A percentile compares a stretch with the other conserved stretches of the same genome.
Evolutionary conservation across 2,329 filamentous ascomycete genomes (phyloP).

Genomic region (Atkinsonella texensis): DNA sequence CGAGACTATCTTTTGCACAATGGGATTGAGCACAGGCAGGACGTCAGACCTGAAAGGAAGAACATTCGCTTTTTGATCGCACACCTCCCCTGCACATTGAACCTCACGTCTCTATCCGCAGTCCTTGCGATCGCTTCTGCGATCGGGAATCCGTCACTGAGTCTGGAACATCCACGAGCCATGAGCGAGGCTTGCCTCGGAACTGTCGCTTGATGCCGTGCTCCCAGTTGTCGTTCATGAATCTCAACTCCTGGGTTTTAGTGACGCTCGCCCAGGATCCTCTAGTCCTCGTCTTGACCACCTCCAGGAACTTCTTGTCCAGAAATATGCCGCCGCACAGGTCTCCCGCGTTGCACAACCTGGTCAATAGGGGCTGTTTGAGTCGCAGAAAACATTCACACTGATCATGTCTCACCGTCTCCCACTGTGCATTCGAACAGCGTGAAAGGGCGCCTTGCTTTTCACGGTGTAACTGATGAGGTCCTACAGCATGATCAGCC

Average conservation of each 20-base stretch:
- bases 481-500: slow-evolving; percentile 17
- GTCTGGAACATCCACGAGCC: not conserved
- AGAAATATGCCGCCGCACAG: slow-evolving; percentile 29
- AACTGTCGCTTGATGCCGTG: slow-evolving; percentile 17
- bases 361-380: too few species aligned
- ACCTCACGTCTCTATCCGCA: not conserved
- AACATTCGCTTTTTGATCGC: not conserved
- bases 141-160: not conserved
- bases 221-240: slow-evolving; percentile 19
- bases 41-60: not conserved
- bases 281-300: slow-evolving; percentile 16
- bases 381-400: not conserved
- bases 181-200: not conserved
- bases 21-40: slow-evolving; percentile 11
- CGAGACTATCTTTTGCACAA: slow-evolving; percentile 9
- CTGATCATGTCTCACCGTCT: slow-evolving; percentile 14
- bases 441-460: slow-evolving; percentile 13
- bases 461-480: slow-evolving; percentile 26
- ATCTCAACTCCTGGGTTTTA: not conserved
- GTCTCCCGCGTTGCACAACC: slow-evolving; percentile 13
- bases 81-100: too few species aligned
- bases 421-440: slow-evolving; percentile 26
- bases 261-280: not conserved
- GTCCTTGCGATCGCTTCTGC: not conserved
- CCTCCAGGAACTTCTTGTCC: slow-evolving; percentile 21